Percentiles rank a stretch among this genome's conserved stretches.
Conservation (phyloP, 2,329 filamentous ascomycete genomes). For the Nigrospora oryzae region DNA sequence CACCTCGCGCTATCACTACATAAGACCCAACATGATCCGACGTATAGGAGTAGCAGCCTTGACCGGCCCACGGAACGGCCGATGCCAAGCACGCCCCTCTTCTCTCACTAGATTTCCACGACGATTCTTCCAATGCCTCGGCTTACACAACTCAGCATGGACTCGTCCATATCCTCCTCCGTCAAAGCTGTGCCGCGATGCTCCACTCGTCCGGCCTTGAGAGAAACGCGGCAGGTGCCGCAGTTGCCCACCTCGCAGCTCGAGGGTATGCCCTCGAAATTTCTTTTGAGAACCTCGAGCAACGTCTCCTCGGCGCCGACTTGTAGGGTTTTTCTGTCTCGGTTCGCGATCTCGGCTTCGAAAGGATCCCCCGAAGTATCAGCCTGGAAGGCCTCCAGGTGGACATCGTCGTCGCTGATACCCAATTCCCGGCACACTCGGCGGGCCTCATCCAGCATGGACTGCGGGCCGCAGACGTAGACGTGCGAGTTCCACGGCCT, state of each 20-base stretch:
- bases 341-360: constrained; percentile 41
- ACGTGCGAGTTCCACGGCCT: constrained; percentile 44
- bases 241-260: constrained; percentile 48
- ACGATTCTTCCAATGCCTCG: constrained; percentile 39
- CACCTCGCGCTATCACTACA: no score
- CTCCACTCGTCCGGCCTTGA: constrained; percentile 34
- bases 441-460: constrained; percentile 45
- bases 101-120: constrained; percentile 31
- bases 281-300: constrained; percentile 35
- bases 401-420: constrained; percentile 41
- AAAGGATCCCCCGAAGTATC: constrained; percentile 50
- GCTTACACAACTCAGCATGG: constrained; percentile 44
- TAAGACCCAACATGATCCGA: no score
- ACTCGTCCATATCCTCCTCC: constrained; percentile 31
- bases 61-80: no score
- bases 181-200: constrained; percentile 39
- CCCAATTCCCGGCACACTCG: constrained; percentile 29
- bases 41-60: no score
- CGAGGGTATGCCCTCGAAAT: constrained; percentile 33
- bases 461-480: constrained; percentile 51
- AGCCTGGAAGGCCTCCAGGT: constrained; percentile 52
- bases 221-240: constrained; percentile 37
- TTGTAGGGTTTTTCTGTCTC: constrained; percentile 22
- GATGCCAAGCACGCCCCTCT: constrained; percentile 9
- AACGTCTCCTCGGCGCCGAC: constrained; percentile 40